These are phyloP conservation scores for Fomitopsis betulina DNA, from an alignment of 1,284 basidiomycete species.

Conservation along the genomic window DNA sequence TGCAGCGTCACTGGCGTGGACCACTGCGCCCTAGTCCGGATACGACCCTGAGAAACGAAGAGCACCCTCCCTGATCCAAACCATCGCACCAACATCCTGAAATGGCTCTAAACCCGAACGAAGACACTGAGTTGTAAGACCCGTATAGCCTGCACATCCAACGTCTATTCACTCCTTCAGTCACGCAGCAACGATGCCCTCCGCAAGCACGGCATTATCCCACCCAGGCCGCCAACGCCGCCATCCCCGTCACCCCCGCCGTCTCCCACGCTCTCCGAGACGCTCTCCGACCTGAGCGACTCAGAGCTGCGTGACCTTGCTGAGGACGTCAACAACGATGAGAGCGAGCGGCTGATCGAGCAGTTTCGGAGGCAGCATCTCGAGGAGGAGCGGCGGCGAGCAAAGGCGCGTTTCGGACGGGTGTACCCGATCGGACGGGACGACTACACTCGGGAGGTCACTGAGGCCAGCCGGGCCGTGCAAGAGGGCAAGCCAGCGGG, in stretches of 20 bases:
- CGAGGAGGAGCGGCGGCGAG: conserved; percentile 55
- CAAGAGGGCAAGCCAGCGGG: conserved; percentile 64
- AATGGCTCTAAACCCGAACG: conserved; percentile 75
- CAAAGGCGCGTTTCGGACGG: conserved; percentile 75
- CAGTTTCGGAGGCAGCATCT: conserved; percentile 66
- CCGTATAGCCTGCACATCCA: conserved; percentile 8
- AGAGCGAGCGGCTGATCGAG: conserved; percentile 76
- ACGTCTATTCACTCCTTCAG: conserved; percentile 3
- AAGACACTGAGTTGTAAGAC: conserved; percentile 90
- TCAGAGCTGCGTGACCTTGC: conserved; percentile 65
- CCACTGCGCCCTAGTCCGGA: background rate
- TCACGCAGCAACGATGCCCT: conserved; percentile 81
- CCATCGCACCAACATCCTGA: background rate
- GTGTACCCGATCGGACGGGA: conserved; percentile 89
- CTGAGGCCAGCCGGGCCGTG: conserved; percentile 79
- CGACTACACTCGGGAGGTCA: conserved; percentile 94
- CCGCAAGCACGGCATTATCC: conserved; percentile 87
- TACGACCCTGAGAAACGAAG: background rate
- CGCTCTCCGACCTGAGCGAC: conserved; percentile 63
- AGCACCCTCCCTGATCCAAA: background rate
- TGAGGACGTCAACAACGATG: conserved; percentile 69
- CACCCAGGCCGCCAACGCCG: conserved; percentile 65
- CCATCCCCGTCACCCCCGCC: conserved; percentile 71
- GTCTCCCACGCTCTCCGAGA: conserved; percentile 59
- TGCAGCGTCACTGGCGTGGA: background rate